phyloP scores from a whole-genome alignment of 495 filamentous ascomycete species.

The Schizothecium vesticola region DNA sequence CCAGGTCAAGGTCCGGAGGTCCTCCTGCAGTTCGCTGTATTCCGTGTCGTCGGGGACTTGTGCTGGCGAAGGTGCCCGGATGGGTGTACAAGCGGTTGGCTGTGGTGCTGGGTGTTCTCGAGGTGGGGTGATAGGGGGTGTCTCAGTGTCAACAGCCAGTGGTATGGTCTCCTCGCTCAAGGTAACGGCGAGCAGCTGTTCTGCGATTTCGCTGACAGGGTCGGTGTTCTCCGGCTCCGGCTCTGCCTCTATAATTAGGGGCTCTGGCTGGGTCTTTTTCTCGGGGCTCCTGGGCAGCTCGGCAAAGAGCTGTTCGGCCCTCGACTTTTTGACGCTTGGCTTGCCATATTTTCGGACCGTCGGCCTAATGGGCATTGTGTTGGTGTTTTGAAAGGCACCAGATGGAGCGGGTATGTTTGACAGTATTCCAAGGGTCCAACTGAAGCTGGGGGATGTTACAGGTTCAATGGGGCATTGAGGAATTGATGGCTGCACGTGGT shows the following conservation, averaged over 20 bases:
- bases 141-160: neutral
- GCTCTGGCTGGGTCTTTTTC: constrained; percentile 7
- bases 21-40: constrained; percentile 4
- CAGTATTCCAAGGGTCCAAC: neutral
- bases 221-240: neutral
- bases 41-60: neutral
- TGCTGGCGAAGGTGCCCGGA: neutral
- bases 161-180: constrained; percentile 1
- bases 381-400: neutral
- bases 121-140: neutral
- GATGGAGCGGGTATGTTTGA: neutral
- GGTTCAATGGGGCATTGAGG: neutral
- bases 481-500: constrained; percentile 2
- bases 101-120: neutral
- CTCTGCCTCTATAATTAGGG: neutral
- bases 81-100: neutral
- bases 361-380: constrained; percentile 29
- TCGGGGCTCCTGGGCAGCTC: constrained; percentile 38
- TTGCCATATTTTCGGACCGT: constrained; percentile 42
- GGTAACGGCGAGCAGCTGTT: constrained; percentile 4
- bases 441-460: neutral
- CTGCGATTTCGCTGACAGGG: constrained; percentile 8
- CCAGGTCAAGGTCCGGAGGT: constrained; percentile 44
- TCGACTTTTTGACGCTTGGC: constrained; percentile 28
- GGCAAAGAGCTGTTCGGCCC: constrained; percentile 36